Evolutionary conservation across 139 green algal species (phyloP).

Genomic region (Auxenochlorella pyrenoidosa): DNA sequence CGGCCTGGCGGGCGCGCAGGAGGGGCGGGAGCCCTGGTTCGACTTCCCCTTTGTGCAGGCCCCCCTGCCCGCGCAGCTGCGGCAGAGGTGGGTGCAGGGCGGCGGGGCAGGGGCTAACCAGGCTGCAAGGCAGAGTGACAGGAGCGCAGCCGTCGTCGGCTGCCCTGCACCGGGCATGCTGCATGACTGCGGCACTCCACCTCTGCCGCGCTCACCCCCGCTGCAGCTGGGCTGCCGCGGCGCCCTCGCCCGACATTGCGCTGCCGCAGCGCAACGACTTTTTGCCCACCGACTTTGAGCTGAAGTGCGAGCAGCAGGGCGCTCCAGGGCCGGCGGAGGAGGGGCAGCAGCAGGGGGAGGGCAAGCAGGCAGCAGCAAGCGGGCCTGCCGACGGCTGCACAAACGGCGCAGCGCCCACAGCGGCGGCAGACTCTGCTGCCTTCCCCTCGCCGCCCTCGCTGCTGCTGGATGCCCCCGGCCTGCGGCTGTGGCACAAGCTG

Average conservation of each 20-base stretch:
- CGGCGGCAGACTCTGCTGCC: background rate
- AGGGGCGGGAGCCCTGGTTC: conserved; percentile 82
- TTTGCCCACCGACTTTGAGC: conserved; percentile 81
- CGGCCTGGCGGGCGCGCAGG: background rate
- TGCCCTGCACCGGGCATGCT: background rate
- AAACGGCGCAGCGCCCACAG: background rate
- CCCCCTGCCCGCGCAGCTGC: conserved; percentile 53
- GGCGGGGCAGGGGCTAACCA: background rate
- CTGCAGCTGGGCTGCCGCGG: conserved; percentile 22
- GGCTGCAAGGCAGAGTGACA: background rate
- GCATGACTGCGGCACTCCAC: background rate
- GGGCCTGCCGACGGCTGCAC: background rate
- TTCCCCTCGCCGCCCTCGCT: conserved; percentile 63
- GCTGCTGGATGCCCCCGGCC: conserved; percentile 71
- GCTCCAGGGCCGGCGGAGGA: conserved; percentile 1
- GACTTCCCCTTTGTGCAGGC: conserved; percentile 45
- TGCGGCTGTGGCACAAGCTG: conserved; percentile 85
- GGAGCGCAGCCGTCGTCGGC: background rate
- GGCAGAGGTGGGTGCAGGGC: conserved; percentile 46
- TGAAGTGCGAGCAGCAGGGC: conserved; percentile 45
- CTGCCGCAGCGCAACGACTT: conserved; percentile 88
- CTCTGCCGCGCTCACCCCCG: too few relatives aligned
- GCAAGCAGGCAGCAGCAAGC: background rate
- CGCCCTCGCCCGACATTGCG: conserved; percentile 56
- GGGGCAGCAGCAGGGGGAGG: conserved; percentile 5